These are phyloP conservation scores for Cephaloascus albidus DNA, from an alignment of 805 yeast species.

Conservation along the genomic window DNA sequence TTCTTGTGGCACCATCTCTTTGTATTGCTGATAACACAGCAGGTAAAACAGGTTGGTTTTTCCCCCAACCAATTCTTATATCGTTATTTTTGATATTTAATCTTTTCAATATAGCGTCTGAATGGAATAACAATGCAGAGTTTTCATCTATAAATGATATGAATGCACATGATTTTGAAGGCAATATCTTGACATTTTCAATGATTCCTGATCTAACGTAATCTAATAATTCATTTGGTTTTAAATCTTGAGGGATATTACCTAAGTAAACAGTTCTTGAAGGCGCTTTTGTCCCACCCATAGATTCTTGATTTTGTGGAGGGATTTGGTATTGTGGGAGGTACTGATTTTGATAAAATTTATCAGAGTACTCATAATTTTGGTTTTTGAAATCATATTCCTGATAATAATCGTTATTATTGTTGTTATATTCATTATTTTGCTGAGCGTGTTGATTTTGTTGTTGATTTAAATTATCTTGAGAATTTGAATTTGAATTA, in stretches of 20 bases:
- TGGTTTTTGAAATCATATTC: background rate
- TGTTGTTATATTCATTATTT: background rate
- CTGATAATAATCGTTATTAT: background rate
- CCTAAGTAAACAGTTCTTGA: slow-evolving; percentile 88
- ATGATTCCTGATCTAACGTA: slow-evolving; percentile 88
- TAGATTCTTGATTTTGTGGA: no score
- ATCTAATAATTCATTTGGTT: slow-evolving; percentile 75
- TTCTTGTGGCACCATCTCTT: slow-evolving; percentile 86
- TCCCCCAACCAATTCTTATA: slow-evolving; percentile 91
- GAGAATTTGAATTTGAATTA: background rate
- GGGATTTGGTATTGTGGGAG: background rate
- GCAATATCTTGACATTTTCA: slow-evolving; percentile 71
- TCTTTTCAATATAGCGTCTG: slow-evolving; percentile 84
- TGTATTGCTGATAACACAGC: slow-evolving; percentile 68
- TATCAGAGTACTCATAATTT: background rate
- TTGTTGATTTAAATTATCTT: background rate
- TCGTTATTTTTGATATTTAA: slow-evolving; percentile 74
- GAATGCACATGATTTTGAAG: slow-evolving; percentile 82
- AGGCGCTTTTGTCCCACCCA: slow-evolving; percentile 33
- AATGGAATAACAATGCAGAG: slow-evolving; percentile 83
- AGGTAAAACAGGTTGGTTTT: slow-evolving; percentile 64
- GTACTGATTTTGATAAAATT: no score
- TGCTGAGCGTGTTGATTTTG: no score
- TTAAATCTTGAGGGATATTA: slow-evolving; percentile 72
- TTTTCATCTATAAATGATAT: slow-evolving; percentile 84